Evolutionary conservation across 2,329 filamentous ascomycete species (phyloP), one percentile per base, ranked within the genome.

Genomic region (Bertia moriformis): DNA sequence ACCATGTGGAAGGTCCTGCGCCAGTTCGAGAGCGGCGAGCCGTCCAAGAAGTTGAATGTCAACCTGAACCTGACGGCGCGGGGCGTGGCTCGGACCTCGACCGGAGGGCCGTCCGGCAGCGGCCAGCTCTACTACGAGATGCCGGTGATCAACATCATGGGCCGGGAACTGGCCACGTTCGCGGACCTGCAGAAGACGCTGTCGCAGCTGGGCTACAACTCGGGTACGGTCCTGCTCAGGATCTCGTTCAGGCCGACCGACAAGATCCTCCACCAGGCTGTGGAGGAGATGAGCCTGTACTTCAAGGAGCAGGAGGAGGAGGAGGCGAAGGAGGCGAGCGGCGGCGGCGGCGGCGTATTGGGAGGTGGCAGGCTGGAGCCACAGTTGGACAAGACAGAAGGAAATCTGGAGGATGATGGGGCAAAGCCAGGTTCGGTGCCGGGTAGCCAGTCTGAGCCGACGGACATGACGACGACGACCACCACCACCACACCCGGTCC

Each of bases 101-200:
- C 61, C 42, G 73, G 68, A 4, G 56, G 55, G 18, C 55, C 66
- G 4, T 67, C 66, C 19, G 70, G 70, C 13, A 73, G 80, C 22
- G 89, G 88, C 4, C 76, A 88, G 54, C 61, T 98, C 38, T 83
- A 81, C 57, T 95, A 95, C 52, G 85, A 96, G 59, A 81, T 78
- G 46, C 91, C 91, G 0, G 78, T 87, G n/a, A 60, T 96, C 40
- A 81, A 88, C 45, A 73, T 94, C 45, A 80, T 93, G 70, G 84
- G 82, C 10, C 71, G 84, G 49, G 84, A 89, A 48, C 60, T 93
- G 14, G 71, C 78, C 2, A 77, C 73, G 0, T 84, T 96, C 49
- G 66, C 67, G n/a, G 88, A 93, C 50, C 69, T 96, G 42, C 86
- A 95, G 56, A 93, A 93, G 66, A 89, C 85, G 1, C 60, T 98